Conservation (phyloP, 371 early-diverging fungal species). For the Saksenaea vasiformis region DNA sequence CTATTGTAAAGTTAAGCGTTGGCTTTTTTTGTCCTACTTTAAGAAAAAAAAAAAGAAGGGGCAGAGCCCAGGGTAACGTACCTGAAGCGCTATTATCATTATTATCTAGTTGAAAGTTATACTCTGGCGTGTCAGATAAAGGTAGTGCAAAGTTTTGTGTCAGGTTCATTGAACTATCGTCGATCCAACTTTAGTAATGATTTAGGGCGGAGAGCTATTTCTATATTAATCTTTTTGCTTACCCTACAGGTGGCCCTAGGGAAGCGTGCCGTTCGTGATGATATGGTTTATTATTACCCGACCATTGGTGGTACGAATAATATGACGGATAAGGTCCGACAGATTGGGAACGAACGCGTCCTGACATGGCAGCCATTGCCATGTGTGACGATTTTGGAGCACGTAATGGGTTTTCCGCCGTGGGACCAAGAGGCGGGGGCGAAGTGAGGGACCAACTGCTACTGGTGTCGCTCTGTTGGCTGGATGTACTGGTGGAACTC, state of each 20-base stretch:
- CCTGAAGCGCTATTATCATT: background rate
- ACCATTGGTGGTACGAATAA: constrained; percentile 2
- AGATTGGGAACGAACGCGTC: constrained; percentile 1
- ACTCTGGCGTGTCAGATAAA: background rate
- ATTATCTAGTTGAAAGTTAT: background rate
- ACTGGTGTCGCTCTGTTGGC: background rate
- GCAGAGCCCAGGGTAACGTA: background rate
- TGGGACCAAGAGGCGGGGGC: background rate
- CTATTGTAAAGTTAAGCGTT: background rate
- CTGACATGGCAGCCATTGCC: background rate
- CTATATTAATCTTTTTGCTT: background rate
- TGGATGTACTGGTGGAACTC: constrained; percentile 4
- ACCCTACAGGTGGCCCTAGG: background rate
- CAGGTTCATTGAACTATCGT: background rate
- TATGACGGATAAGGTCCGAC: constrained; percentile 6
- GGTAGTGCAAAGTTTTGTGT: background rate
- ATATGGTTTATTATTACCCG: constrained; percentile 1
- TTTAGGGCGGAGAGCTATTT: background rate
- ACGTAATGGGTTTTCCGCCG: background rate
- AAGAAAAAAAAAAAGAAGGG: no score
- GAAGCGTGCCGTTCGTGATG: constrained; percentile 2
- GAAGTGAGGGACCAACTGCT: constrained; percentile 2
- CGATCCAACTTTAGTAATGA: background rate
- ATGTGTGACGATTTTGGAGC: background rate
- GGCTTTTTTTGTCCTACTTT: no score